These are phyloP conservation scores for Microthyrium microscopicum DNA, from an alignment of 2,329 filamentous ascomycete genomes.

Conservation along the genomic window DNA sequence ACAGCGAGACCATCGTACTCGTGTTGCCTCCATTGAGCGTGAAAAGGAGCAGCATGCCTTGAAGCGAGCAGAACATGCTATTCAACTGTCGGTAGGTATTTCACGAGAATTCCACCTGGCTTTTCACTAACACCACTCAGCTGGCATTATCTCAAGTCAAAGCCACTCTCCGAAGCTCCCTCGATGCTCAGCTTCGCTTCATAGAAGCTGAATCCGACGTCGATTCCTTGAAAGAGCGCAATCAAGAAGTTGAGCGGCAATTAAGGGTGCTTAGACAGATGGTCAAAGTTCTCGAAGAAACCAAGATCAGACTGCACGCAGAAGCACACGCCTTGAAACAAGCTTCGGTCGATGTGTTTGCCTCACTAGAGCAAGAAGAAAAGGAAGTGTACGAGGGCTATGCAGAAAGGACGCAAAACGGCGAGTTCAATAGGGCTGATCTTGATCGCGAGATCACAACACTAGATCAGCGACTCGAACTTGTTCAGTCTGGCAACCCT, in stretches of 20 bases:
- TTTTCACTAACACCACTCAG: too few relatives aligned
- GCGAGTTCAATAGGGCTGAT: constrained; percentile 14
- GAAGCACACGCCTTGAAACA: too few relatives aligned
- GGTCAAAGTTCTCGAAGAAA: constrained; percentile 1
- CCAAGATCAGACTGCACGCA: background rate
- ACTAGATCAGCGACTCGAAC: constrained; percentile 57
- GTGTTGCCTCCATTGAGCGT: too few relatives aligned
- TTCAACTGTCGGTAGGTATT: constrained; percentile 41
- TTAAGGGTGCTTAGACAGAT: background rate
- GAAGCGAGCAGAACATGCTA: constrained; percentile 22
- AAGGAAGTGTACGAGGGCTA: constrained; percentile 23
- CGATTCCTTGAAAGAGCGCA: constrained; percentile 40
- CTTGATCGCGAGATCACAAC: constrained; percentile 58
- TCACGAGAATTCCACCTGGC: background rate
- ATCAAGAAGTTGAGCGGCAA: constrained; percentile 33
- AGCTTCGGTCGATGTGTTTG: constrained; percentile 12
- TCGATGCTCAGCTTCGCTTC: constrained; percentile 48
- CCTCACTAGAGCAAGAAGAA: constrained; percentile 15
- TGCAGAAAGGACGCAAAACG: constrained; percentile 25
- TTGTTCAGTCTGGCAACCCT: constrained; percentile 64
- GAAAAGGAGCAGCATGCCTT: constrained; percentile 2
- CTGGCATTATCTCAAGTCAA: too few relatives aligned
- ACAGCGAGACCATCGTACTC: too few relatives aligned
- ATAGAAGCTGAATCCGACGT: constrained; percentile 77
- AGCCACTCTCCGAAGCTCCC: constrained; percentile 15